phyloP scores from a whole-genome alignment of 768 basidiomycete genomes.

The Pisolithus orientalis region DNA sequence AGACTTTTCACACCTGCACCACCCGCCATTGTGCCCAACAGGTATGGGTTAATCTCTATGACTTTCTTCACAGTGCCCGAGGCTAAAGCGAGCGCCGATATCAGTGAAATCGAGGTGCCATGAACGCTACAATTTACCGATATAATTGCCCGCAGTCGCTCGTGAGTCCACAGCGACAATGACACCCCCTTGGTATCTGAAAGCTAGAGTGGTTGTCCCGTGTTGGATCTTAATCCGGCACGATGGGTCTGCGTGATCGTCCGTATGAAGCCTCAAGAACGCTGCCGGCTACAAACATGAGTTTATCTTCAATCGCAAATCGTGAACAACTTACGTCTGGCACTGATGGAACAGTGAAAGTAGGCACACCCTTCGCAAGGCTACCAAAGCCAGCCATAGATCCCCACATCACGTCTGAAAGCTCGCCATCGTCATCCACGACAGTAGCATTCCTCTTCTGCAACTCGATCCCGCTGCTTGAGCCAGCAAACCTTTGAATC shows the following conservation, averaged over 20 bases:
- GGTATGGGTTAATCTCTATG: conserved; percentile 98
- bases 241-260: conserved; percentile 88
- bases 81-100: conserved; percentile 39
- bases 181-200: conserved; percentile 93
- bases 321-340: conserved; percentile 55
- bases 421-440: conserved; percentile 55
- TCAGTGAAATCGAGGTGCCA: not conserved
- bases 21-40: conserved; percentile 99
- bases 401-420: conserved; percentile 72
- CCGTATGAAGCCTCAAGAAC: conserved; percentile 90
- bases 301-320: not conserved
- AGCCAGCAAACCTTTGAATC: conserved; percentile 59
- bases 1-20: conserved; percentile 69
- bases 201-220: conserved; percentile 96
- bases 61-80: conserved; percentile 99
- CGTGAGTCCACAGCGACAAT: conserved; percentile 99
- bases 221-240: conserved; percentile 98
- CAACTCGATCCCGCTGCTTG: conserved; percentile 43
- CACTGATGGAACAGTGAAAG: conserved; percentile 66
- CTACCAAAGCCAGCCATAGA: conserved; percentile 79
- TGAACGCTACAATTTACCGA: conserved; percentile 52
- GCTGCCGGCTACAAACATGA: conserved; percentile 62
- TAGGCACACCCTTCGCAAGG: conserved; percentile 62
- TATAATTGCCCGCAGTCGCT: conserved; percentile 94
- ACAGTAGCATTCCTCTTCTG: conserved; percentile 39